Conservation (phyloP, 164 flowering plant genomes). For the Kingdonia uniflora region DNA sequence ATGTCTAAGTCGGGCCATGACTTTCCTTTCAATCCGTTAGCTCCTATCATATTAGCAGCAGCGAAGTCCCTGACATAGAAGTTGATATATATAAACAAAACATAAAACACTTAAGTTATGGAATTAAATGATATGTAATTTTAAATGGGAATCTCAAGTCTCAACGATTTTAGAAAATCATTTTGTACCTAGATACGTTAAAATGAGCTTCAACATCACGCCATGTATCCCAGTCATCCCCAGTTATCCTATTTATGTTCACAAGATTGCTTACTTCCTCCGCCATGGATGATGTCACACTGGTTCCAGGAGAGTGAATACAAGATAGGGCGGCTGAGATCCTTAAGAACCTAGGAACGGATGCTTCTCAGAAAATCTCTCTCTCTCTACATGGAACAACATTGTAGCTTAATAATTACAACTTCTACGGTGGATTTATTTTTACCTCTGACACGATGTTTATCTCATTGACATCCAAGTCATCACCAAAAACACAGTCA, state of each 20-base stretch:
- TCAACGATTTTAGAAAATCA: background rate
- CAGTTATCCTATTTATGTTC: slow-evolving; percentile 87
- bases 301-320: slow-evolving; percentile 91
- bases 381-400: background rate
- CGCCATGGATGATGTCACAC: slow-evolving; percentile 76
- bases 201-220: slow-evolving; percentile 68
- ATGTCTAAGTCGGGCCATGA: slow-evolving; percentile 95
- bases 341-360: slow-evolving; percentile 44
- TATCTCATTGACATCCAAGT: slow-evolving; percentile 65
- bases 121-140: background rate
- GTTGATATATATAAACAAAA: too few relatives aligned
- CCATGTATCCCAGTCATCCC: slow-evolving; percentile 96
- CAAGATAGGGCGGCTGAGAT: slow-evolving; percentile 52
- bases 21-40: slow-evolving; percentile 53
- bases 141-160: background rate
- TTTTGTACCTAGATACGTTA: slow-evolving; percentile 49
- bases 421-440: background rate
- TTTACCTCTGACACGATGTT: slow-evolving; percentile 67
- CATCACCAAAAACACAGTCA: slow-evolving; percentile 92
- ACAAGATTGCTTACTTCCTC: slow-evolving; percentile 43
- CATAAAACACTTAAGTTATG: too few relatives aligned
- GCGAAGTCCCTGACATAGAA: slow-evolving; percentile 53
- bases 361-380: slow-evolving; percentile 4
- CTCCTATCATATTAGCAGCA: slow-evolving; percentile 57
- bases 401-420: background rate